Conservation (phyloP, 2,329 filamentous ascomycete genomes). For the Basipetospora sp. region DNA sequence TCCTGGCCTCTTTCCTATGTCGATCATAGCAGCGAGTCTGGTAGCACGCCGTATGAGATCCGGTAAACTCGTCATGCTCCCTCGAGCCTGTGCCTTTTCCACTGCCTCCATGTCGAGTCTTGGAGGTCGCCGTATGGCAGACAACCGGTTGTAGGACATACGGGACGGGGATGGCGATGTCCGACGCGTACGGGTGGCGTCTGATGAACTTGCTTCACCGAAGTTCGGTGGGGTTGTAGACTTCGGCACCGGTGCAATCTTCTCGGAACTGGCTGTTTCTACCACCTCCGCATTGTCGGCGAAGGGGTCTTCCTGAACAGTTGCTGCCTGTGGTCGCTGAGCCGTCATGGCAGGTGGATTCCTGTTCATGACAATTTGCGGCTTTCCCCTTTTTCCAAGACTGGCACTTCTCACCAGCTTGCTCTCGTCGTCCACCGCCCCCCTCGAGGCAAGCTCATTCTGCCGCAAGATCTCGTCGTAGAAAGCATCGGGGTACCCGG, state of each 20-base stretch:
- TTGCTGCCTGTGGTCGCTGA: slow-evolving; percentile 20
- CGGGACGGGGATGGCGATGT: slow-evolving; percentile 15
- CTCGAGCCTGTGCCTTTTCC: slow-evolving; percentile 47
- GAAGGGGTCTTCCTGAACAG: slow-evolving; percentile 24
- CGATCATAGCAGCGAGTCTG: slow-evolving; percentile 70
- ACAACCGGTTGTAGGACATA: slow-evolving; percentile 29
- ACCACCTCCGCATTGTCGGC: slow-evolving; percentile 30
- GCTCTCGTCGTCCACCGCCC: slow-evolving; percentile 34
- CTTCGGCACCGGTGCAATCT: not conserved
- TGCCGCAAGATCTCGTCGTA: slow-evolving; percentile 22
- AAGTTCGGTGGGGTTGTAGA: slow-evolving; percentile 1
- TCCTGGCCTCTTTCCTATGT: slow-evolving; percentile 55
- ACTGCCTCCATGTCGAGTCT: slow-evolving; percentile 70
- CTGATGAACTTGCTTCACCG: slow-evolving; percentile 10
- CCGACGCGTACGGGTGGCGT: slow-evolving; percentile 19
- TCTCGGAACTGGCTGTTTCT: slow-evolving; percentile 8
- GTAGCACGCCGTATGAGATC: slow-evolving; percentile 85
- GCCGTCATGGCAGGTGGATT: slow-evolving; percentile 5
- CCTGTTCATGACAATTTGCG: slow-evolving; percentile 35
- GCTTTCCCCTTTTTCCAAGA: slow-evolving; percentile 44
- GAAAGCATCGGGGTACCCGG: slow-evolving; percentile 26
- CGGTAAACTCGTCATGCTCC: slow-evolving; percentile 79
- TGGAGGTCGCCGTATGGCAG: slow-evolving; percentile 50
- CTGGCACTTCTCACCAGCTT: slow-evolving; percentile 47
- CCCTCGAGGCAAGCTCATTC: not conserved